Evolutionary conservation across 306 rosid species (phyloP), one percentile per base, ranked within the genome.

Genomic region (Quercus robur): DNA sequence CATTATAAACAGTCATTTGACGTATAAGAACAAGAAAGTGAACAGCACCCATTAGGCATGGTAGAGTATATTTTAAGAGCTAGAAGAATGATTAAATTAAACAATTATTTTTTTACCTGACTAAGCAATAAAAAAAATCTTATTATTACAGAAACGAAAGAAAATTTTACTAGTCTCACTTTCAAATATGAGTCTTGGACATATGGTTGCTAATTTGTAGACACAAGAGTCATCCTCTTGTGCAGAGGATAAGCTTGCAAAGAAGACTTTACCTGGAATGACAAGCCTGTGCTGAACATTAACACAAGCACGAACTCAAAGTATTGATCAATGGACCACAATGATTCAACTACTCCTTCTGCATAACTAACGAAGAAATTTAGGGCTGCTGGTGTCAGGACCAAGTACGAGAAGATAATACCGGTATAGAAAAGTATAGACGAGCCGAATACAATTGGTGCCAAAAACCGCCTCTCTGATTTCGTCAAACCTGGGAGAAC

Each of bases 241-340:
- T 49, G 63, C 44, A 72, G 74, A 49, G 74, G 56, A 70, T 2
- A 69, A 13, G 15, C 61, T 28, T 44, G 75, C 49, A 73, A 72
- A 81, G 21, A 51, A 38, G 70, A 13, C 30, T 35, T 74, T 87
- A 95, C 99, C 99, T 95, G 99, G 90, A 95, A 95, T 80, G 99
- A 95, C 85, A 95, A 83, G 84, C 99, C 99, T 56, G 99, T 95
- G 74, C 99, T 95, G 91, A 95, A 95, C 96, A 95, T 87, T 23
- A 95, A 97, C 73, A 95, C 94, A 15, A 95, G 94, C n/a, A 95
- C 95, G 33, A 93, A 95, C 81, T 95, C 99, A 78, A 95, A 95
- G 89, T 95, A 95, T 70, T 95, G 99, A 86, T 95, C 99, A 8
- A 95, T 95, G 71, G 99, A 95, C 99, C 99, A 95, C 41, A 95